Conservation (phyloP, 345 rosid genomes). For the Brassica rapa region DNA sequence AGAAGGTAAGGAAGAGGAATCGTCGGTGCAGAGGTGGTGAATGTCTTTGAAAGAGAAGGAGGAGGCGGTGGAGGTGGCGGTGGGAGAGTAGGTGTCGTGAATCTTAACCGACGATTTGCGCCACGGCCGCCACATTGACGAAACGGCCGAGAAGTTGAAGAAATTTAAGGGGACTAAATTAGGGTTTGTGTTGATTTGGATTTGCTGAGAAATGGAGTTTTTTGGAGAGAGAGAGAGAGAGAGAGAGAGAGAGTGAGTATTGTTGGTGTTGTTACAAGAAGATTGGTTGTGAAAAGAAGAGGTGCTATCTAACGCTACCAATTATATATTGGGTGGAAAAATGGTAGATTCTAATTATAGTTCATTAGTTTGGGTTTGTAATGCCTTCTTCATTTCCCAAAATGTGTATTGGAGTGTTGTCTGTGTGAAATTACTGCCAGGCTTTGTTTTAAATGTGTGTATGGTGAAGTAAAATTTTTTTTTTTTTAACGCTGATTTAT, state of each 20-base stretch:
- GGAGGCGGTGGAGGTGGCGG: conserved; percentile 44
- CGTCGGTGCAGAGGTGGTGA: conserved; percentile 55
- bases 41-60: conserved; percentile 77
- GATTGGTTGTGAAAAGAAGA: conserved; percentile 22
- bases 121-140: conserved; percentile 92
- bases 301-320: conserved; percentile 15
- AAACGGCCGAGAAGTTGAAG: conserved; percentile 2
- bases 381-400: conserved; percentile 15
- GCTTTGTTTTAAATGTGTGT: background rate
- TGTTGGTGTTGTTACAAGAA: background rate
- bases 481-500: too few relatives aligned
- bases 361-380: background rate
- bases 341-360: conserved; percentile 30
- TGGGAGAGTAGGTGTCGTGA: conserved; percentile 43
- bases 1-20: conserved; percentile 38
- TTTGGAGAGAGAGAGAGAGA: background rate
- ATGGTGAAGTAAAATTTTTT: background rate
- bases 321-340: conserved; percentile 17
- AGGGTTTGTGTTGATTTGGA: conserved; percentile 36
- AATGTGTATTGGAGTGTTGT: background rate
- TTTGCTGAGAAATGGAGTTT: conserved; percentile 35
- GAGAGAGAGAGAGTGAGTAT: too few relatives aligned
- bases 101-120: conserved; percentile 57
- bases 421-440: background rate
- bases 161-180: background rate